Base-by-base conservation (phyloP, 768 basidiomycete species). In the Boletus huronensis region DNA sequence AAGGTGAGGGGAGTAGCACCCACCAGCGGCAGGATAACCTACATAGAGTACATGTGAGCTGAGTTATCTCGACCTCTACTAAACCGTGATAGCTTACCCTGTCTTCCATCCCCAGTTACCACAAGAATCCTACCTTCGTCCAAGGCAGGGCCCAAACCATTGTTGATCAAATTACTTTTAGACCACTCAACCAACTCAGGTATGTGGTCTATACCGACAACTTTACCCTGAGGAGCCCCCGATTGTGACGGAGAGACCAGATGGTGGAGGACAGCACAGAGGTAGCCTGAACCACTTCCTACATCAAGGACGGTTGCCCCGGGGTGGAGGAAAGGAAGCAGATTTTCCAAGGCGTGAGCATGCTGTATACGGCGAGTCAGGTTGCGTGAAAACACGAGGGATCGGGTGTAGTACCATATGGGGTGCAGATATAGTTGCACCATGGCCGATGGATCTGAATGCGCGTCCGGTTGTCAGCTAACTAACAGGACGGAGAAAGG, bases 341-440 rank as follows among this genome's bases (percentile, higher is more conserved):
- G 80, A 54, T 88, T 80, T 64, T 95, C 88, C 3, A 81, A 67
- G 0, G 96, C 94, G 57, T 94, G 84, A 0, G 93, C 93, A 57
- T 97, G 94, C 88, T 89, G 48, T n/a, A 29, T 8, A n/a, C 7
- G 3, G 28, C 25, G 17, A 28, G 48, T 46, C 9, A 50, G 40
- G 41, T 29, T 10, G 38, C 19, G 10, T 46, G 4, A 4, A 48
- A 46, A 35, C 25, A 25, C 26, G 43, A 42, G 43, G n/a, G 21
- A 26, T 29, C 10, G 6, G 29, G 39, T 64, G 66, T 49, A 87
- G 66, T 49, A 87, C 89, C 95, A 98, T 98, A 68, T 99, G 96
- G 1, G 96, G 96, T 0, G 96, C 96, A 36, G 89, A 92, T 58
- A 99, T 98, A 0, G 96, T 99, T 14, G 94, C 95, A 13, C 84